These are phyloP conservation scores for Fusarium pseudograminearum DNA, from an alignment of 2,329 filamentous ascomycete genomes.

Conservation along the genomic window DNA sequence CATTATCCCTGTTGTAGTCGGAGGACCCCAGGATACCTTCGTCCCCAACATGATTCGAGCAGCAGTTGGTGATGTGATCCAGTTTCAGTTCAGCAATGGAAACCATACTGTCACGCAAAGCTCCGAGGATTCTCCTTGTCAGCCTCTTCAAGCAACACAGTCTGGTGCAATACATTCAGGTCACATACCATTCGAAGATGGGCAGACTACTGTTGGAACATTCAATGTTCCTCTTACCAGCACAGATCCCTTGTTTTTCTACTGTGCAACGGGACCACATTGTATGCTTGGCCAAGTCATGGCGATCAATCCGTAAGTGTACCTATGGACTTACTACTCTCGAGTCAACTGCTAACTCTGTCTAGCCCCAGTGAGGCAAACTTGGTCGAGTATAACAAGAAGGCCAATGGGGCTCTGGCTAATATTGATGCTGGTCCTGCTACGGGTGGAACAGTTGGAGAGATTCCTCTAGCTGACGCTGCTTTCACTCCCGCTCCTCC, in stretches of 20 bases:
- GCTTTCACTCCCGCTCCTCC: constrained; percentile 41
- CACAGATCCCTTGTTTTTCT: constrained; percentile 61
- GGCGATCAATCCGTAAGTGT: constrained; percentile 61
- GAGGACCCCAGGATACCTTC: constrained; percentile 54
- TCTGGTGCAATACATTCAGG: constrained; percentile 55
- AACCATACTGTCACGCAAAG: constrained; percentile 61
- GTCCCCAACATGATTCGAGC: constrained; percentile 54
- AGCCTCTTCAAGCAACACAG: constrained; percentile 52
- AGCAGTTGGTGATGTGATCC: constrained; percentile 54
- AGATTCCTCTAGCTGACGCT: constrained; percentile 38
- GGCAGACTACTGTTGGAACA: constrained; percentile 55
- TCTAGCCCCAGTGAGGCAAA: constrained; percentile 36
- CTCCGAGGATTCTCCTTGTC: constrained; percentile 52
- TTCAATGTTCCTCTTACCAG: constrained; percentile 62
- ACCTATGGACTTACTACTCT: fast-evolving
- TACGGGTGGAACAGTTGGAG: constrained; percentile 39
- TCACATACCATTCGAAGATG: constrained; percentile 55
- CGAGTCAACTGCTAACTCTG: neutral
- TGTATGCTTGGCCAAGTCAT: constrained; percentile 64
- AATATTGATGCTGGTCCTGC: constrained; percentile 40
- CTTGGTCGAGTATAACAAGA: constrained; percentile 35
- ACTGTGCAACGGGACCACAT: constrained; percentile 62
- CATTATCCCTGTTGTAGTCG: constrained; percentile 53
- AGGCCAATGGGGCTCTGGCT: constrained; percentile 29
- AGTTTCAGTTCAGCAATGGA: constrained; percentile 58